Conservation (phyloP, 108 stramenopile species). For the Stephanodiscus triporus region DNA sequence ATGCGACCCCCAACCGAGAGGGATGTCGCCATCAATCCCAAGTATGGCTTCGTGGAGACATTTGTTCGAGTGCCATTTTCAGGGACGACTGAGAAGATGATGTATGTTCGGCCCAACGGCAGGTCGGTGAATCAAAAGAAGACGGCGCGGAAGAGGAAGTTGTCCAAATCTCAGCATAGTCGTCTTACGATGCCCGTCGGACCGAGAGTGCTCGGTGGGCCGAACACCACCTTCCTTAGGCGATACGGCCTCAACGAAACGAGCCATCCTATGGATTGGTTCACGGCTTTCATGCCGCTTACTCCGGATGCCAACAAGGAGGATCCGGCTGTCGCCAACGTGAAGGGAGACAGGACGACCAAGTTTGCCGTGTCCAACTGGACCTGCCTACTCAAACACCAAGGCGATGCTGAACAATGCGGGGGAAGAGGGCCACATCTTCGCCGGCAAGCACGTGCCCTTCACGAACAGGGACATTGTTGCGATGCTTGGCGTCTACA, state of each 20-base stretch:
- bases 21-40: too few relatives aligned
- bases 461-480: constrained; percentile 6
- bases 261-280: constrained; percentile 28
- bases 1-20: too few relatives aligned
- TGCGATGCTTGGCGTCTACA: constrained; percentile 17
- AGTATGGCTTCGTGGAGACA: too few relatives aligned
- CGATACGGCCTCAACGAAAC: constrained; percentile 20
- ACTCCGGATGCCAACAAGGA: constrained; percentile 16
- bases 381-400: too few relatives aligned
- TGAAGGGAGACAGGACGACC: constrained; percentile 11
- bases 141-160: too few relatives aligned
- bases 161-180: too few relatives aligned
- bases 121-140: too few relatives aligned
- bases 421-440: constrained; percentile 22
- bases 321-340: constrained; percentile 2
- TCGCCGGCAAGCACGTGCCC: neutral
- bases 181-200: neutral
- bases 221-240: constrained; percentile 20
- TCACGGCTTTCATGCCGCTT: constrained; percentile 20
- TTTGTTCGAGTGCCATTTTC: too few relatives aligned
- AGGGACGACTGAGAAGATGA: too few relatives aligned
- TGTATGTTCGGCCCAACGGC: too few relatives aligned
- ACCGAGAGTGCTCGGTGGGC: constrained; percentile 7
- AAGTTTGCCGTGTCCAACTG: constrained; percentile 28
- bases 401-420: constrained; percentile 17